These are phyloP conservation scores for Penicillium lividum DNA, from an alignment of 495 filamentous ascomycete genomes.

Conservation along the genomic window DNA sequence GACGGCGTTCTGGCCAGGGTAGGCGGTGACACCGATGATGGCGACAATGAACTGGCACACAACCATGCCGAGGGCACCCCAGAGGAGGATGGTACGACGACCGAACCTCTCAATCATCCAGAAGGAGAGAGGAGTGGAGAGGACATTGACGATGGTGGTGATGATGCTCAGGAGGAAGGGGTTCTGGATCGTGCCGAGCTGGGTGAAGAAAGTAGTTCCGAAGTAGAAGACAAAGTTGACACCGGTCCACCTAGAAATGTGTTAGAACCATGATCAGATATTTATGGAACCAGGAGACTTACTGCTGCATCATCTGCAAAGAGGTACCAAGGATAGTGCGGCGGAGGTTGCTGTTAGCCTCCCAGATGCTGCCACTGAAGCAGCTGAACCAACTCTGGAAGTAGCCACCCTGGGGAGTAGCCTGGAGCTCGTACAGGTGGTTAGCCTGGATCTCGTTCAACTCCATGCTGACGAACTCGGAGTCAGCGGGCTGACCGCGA, in stretches of 20 bases:
- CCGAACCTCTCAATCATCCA: conserved; percentile 79
- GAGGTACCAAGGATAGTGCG: conserved; percentile 75
- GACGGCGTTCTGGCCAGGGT: conserved; percentile 51
- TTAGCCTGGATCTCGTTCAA: conserved; percentile 76
- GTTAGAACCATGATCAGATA: too few species aligned
- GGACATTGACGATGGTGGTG: conserved; percentile 83
- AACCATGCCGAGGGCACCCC: conserved; percentile 76
- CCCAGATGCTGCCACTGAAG: conserved; percentile 65
- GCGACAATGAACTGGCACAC: conserved; percentile 84
- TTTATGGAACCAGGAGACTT: too few species aligned
- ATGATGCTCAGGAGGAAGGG: conserved; percentile 79
- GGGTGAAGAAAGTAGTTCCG: conserved; percentile 74
- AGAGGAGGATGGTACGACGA: conserved; percentile 80
- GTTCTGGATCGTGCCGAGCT: conserved; percentile 65
- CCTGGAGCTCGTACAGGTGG: conserved; percentile 66
- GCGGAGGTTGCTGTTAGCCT: conserved; percentile 64
- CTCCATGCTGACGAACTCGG: conserved; percentile 65
- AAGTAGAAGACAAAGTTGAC: conserved; percentile 96
- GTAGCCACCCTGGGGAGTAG: conserved; percentile 60
- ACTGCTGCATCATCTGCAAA: conserved; percentile 80
- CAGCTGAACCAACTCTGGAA: conserved; percentile 63
- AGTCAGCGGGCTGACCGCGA: conserved; percentile 52
- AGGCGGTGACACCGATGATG: conserved; percentile 67
- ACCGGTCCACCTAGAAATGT: conserved; percentile 56
- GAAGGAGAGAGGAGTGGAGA: conserved; percentile 79